phyloP scores from a whole-genome alignment of 345 rosid species.

The Camelina hispida region DNA sequence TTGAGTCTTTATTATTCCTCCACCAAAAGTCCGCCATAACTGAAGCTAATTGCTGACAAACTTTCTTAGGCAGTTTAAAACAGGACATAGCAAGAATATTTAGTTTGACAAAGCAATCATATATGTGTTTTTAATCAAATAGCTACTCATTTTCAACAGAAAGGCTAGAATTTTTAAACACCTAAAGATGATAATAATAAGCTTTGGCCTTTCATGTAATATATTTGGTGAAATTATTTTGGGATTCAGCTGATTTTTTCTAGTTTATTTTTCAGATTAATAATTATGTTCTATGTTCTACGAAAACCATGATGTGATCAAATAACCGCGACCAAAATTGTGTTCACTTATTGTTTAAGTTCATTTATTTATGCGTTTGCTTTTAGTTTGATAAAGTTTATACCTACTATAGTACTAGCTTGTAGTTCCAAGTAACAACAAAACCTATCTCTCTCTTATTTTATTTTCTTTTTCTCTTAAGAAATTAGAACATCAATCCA shows the following conservation, averaged over 20 bases:
- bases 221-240: constrained; percentile 7
- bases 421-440: neutral
- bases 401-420: neutral
- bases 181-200: neutral
- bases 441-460: neutral
- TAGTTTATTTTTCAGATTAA: neutral
- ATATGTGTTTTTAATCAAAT: neutral
- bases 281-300: too few relatives aligned
- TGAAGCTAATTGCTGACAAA: too few relatives aligned
- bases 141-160: neutral
- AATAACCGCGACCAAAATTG: neutral
- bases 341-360: neutral
- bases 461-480: too few relatives aligned
- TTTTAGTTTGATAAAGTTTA: neutral
- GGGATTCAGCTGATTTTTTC: neutral
- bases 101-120: too few relatives aligned
- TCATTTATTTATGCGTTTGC: neutral
- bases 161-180: constrained; percentile 8
- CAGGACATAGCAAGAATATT: too few relatives aligned
- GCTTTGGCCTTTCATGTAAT: neutral
- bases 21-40: too few relatives aligned
- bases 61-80: too few relatives aligned
- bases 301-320: too few relatives aligned
- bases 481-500: too few relatives aligned
- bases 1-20: too few relatives aligned